These are phyloP conservation scores for Gilbertella persicaria DNA, from an alignment of 371 early-diverging fungal species.

Conservation along the genomic window DNA sequence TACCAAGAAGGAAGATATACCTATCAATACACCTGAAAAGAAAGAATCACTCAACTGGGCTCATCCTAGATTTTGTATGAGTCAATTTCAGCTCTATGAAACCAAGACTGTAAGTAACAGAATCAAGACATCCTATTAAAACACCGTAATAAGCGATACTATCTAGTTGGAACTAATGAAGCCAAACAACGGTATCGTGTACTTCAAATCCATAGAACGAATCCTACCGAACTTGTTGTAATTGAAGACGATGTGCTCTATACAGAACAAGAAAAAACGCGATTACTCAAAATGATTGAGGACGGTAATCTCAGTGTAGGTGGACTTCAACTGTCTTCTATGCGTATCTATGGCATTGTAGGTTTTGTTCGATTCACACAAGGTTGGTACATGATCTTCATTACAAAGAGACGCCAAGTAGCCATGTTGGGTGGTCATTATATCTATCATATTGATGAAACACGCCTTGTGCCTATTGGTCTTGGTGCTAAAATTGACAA, in stretches of 20 bases:
- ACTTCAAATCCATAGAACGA: constrained; percentile 86
- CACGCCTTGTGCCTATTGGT: constrained; percentile 74
- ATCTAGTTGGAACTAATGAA: constrained; percentile 82
- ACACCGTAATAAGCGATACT: constrained; percentile 60
- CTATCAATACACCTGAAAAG: constrained; percentile 5
- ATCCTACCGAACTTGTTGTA: constrained; percentile 57
- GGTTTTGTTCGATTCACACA: constrained; percentile 93
- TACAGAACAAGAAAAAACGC: constrained; percentile 69
- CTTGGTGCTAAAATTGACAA: constrained; percentile 69
- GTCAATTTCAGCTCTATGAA: constrained; percentile 79
- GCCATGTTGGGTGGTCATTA: constrained; percentile 95
- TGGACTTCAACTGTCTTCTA: constrained; percentile 70
- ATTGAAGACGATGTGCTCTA: constrained; percentile 75
- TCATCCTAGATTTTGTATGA: constrained; percentile 50
- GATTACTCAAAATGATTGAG: constrained; percentile 81
- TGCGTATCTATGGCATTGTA: constrained; percentile 43
- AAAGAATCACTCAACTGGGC: constrained; percentile 27
- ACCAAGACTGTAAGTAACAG: constrained; percentile 68
- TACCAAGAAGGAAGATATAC: constrained; percentile 6
- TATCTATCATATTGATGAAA: constrained; percentile 94
- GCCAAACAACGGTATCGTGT: constrained; percentile 76
- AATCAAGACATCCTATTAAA: not conserved
- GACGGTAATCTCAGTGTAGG: constrained; percentile 78
- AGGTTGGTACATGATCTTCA: constrained; percentile 90
- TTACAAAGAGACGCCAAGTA: constrained; percentile 86